These are phyloP conservation scores for Breviolum minutum DNA, from an alignment of 73 alveolate species.

Conservation along the genomic window DNA sequence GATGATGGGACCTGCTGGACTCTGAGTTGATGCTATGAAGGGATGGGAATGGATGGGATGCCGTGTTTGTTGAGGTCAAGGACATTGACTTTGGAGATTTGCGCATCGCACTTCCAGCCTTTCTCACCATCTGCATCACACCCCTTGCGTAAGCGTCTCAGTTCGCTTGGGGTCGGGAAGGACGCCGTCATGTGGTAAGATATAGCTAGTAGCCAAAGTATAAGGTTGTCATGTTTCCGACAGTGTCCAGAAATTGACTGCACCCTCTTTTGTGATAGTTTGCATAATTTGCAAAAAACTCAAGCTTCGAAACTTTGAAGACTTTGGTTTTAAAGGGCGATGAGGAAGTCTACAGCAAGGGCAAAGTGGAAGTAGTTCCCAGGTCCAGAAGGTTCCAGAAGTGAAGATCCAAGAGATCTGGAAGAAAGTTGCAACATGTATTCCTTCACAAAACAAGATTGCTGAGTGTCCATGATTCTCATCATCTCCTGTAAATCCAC, in stretches of 20 bases:
- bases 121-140: slow-evolving; percentile 90
- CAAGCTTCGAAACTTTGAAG: too few relatives aligned
- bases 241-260: not conserved
- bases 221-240: not conserved
- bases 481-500: not conserved
- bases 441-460: not conserved
- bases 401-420: too few relatives aligned
- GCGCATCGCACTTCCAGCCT: slow-evolving; percentile 91
- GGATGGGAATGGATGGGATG: not conserved
- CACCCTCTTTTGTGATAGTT: not conserved
- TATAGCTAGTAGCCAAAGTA: too few relatives aligned
- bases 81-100: slow-evolving; percentile 90
- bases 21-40: not conserved
- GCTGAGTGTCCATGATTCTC: too few relatives aligned
- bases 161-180: too few relatives aligned
- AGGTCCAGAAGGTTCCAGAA: too few relatives aligned
- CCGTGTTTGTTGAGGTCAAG: not conserved
- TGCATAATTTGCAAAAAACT: too few relatives aligned
- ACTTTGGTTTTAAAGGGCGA: too few relatives aligned
- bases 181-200: not conserved
- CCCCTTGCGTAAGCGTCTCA: slow-evolving; percentile 44
- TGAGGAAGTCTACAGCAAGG: too few relatives aligned
- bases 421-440: too few relatives aligned
- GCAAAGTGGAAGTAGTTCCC: too few relatives aligned
- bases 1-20: slow-evolving; percentile 93